Percentiles rank a stretch among this genome's conserved stretches.
Conservation (phyloP, 441 rosid species). For the Populus hybrid region DNA sequence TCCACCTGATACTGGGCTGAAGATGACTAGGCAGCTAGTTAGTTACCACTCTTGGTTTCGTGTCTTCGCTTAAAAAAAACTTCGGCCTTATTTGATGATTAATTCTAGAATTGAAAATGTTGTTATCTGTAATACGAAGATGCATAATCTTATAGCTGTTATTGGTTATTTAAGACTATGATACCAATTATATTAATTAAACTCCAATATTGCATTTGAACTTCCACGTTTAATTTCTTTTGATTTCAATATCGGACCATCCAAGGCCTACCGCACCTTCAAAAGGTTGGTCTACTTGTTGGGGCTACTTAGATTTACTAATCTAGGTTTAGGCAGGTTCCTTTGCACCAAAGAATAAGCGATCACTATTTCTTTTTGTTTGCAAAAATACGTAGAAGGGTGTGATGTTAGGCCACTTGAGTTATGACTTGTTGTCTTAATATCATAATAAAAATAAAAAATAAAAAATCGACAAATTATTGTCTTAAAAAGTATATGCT, state of each 20-base stretch:
- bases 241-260: too few relatives aligned
- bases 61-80: not conserved
- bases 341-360: not conserved
- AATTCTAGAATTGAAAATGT: too few relatives aligned
- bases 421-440: not conserved
- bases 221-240: too few relatives aligned
- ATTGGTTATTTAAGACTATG: too few relatives aligned
- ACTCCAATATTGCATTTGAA: too few relatives aligned
- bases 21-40: slow-evolving; percentile 17
- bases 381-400: not conserved
- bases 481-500: not conserved
- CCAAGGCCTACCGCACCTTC: too few relatives aligned
- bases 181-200: too few relatives aligned
- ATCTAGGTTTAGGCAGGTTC: too few relatives aligned
- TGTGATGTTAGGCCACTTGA: not conserved
- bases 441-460: not conserved
- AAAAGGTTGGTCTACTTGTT: too few relatives aligned
- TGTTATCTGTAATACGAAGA: too few relatives aligned
- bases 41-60: not conserved
- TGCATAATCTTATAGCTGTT: too few relatives aligned
- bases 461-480: not conserved
- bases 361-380: not conserved
- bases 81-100: not conserved
- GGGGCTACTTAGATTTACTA: too few relatives aligned
- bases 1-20: slow-evolving; percentile 62